A percentile compares a stretch with the other conserved stretches of the same genome.
phyloP scores from a whole-genome alignment of 2,329 filamentous ascomycete genomes.

The Purpureocillium takamizusanense region DNA sequence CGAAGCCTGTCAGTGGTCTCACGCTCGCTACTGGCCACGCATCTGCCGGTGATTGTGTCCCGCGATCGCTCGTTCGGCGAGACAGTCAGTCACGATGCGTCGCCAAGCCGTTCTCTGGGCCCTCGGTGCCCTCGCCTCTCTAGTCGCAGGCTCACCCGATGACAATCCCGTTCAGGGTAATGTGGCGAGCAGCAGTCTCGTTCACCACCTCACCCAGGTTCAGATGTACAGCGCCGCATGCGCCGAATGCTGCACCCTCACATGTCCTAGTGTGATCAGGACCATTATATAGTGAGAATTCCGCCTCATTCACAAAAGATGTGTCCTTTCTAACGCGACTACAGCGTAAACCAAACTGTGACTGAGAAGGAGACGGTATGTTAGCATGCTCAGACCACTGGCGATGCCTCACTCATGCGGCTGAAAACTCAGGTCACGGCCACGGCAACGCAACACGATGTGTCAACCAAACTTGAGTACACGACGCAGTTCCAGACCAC shows the following conservation, averaged over 20 bases:
- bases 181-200: too few relatives aligned
- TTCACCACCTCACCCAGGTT: neutral
- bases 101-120: neutral
- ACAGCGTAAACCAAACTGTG: neutral
- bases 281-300: neutral
- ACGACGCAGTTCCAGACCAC: slow-evolving; percentile 11
- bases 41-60: neutral
- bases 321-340: too few relatives aligned
- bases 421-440: too few relatives aligned
- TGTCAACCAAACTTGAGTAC: slow-evolving; percentile 10
- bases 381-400: too few relatives aligned
- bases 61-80: neutral
- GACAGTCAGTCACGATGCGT: slow-evolving; percentile 1
- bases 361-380: neutral
- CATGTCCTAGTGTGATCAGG: neutral
- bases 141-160: neutral
- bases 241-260: neutral
- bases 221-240: neutral
- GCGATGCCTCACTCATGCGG: too few relatives aligned
- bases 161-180: too few relatives aligned
- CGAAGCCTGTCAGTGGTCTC: neutral
- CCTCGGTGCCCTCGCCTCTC: neutral
- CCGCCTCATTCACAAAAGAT: too few relatives aligned
- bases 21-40: neutral
- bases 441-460: slow-evolving; percentile 9